Conservation (phyloP, 106 monocot genomes). For the Acanthochlamys bracteata region DNA sequence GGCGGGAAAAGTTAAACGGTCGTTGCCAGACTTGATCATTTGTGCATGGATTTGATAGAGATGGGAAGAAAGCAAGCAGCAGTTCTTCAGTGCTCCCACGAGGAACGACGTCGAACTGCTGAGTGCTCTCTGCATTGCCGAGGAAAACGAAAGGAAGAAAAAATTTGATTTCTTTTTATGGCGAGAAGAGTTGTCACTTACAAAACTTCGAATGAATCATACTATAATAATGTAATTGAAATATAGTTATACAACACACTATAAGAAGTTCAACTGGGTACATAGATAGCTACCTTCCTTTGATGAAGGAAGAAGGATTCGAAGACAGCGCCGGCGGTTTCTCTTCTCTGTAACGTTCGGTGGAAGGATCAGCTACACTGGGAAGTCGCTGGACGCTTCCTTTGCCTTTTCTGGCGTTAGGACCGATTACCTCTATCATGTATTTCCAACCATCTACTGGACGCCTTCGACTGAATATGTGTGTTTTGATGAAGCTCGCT, state of each 20-base stretch:
- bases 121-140: too few species aligned
- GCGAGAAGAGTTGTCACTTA: too few species aligned
- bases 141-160: too few species aligned
- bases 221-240: too few species aligned
- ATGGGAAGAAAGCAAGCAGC: too few species aligned
- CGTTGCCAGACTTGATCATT: slow-evolving; percentile 29
- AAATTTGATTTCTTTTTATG: too few species aligned
- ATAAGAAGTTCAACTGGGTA: neutral
- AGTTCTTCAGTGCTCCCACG: too few species aligned
- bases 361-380: slow-evolving; percentile 57
- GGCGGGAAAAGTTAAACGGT: slow-evolving; percentile 20
- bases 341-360: slow-evolving; percentile 66
- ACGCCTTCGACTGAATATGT: slow-evolving; percentile 90
- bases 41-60: slow-evolving; percentile 28
- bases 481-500: slow-evolving; percentile 94
- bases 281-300: slow-evolving; percentile 9
- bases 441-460: slow-evolving; percentile 98
- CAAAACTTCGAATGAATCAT: too few species aligned
- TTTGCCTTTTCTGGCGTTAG: slow-evolving; percentile 87
- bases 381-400: slow-evolving; percentile 75
- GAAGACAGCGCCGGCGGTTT: slow-evolving; percentile 22
- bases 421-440: slow-evolving; percentile 95
- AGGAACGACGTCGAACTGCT: too few species aligned
- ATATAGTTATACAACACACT: too few species aligned
- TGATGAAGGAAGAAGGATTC: slow-evolving; percentile 25